phyloP scores from a whole-genome alignment of 2,329 filamentous ascomycete genomes.

The Phialophora macrospora region DNA sequence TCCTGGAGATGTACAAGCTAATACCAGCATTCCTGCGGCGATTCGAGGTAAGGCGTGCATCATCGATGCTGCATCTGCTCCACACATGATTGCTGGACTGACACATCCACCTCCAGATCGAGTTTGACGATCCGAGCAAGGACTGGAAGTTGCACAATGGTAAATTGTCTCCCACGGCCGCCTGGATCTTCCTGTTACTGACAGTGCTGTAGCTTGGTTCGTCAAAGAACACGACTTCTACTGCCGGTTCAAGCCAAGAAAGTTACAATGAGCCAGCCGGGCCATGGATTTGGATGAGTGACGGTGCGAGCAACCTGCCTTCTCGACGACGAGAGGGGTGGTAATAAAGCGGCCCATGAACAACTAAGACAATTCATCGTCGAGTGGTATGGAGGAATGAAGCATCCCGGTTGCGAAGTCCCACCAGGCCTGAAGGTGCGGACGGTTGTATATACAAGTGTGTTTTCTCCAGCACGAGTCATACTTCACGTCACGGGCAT shows the following conservation, averaged over 20 bases:
- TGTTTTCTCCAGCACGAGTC: not conserved
- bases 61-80: not conserved
- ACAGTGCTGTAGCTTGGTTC: slow-evolving; percentile 55
- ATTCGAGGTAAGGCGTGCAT: slow-evolving; percentile 33
- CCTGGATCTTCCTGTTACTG: not conserved
- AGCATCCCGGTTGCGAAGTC: not conserved
- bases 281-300: not conserved
- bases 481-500: not conserved
- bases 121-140: slow-evolving; percentile 33
- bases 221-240: slow-evolving; percentile 48
- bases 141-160: slow-evolving; percentile 40
- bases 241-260: slow-evolving; percentile 38
- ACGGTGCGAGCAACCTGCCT: not conserved
- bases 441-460: not conserved
- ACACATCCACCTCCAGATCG: slow-evolving; percentile 48
- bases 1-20: slow-evolving; percentile 43
- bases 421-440: not conserved
- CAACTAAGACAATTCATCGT: not conserved
- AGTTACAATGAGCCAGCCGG: slow-evolving; percentile 15
- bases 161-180: slow-evolving; percentile 16
- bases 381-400: not conserved
- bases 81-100: slow-evolving; percentile 17
- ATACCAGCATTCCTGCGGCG: slow-evolving; percentile 38
- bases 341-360: not conserved
- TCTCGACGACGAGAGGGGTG: not conserved